Evolutionary conservation across 345 rosid genomes (phyloP).

Genomic region (Syzygium aqueum): DNA sequence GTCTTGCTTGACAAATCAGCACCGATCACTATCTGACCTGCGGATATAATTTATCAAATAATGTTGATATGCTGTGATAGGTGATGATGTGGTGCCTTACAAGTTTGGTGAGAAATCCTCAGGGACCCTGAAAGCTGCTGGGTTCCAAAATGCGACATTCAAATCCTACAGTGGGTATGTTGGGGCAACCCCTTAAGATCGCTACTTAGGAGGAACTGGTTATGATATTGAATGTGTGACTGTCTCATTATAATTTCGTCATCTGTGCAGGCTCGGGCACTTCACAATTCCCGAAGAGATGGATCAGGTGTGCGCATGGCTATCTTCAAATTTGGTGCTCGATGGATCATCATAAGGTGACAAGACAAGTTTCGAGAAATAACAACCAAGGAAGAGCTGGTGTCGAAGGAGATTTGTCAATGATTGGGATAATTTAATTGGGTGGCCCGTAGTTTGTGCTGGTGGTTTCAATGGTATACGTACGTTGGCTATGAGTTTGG

Average conservation of each 20-base stretch:
- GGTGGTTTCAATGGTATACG: not conserved
- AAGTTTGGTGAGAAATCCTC: conserved; percentile 92
- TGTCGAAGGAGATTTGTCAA: not conserved
- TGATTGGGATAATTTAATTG: not conserved
- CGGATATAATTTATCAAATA: not conserved
- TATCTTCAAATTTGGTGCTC: conserved; percentile 56
- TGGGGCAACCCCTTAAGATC: not conserved
- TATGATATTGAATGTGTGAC: not conserved
- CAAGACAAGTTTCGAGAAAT: not conserved
- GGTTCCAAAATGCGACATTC: conserved; percentile 66
- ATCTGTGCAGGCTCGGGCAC: conserved; percentile 67
- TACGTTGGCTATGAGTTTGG: not conserved
- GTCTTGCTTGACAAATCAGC: not conserved
- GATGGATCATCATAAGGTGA: conserved; percentile 26
- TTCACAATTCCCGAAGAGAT: conserved; percentile 84
- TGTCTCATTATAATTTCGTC: not conserved
- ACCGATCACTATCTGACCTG: not conserved
- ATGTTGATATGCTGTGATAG: conserved; percentile 25
- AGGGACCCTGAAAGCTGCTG: conserved; percentile 35
- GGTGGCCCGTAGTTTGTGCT: not conserved
- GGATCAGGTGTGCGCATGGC: conserved; percentile 76
- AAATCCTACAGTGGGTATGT: conserved; percentile 66
- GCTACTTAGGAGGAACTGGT: not conserved
- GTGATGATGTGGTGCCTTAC: conserved; percentile 82
- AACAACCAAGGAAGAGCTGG: not conserved